Evolutionary conservation across 495 filamentous ascomycete species (phyloP), one percentile per base, ranked within the genome.

Genomic region (Penicillium canariense): DNA sequence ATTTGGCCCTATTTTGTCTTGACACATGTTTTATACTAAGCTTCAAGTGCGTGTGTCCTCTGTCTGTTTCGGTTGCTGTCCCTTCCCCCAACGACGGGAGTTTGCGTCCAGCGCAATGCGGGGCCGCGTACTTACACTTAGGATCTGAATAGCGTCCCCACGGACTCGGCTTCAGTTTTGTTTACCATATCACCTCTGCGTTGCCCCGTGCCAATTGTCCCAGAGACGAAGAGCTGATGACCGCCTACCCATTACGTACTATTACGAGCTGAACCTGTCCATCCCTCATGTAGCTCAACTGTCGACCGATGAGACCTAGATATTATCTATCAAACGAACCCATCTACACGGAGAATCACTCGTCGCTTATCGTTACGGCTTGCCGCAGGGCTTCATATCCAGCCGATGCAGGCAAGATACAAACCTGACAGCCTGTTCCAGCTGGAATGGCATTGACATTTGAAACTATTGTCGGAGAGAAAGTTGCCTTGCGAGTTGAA

Each of bases 401-500:
- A 1, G 77, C 84, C 31, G 92, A 97, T 62, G 91, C 90, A 23
- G 81, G 79, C 48, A 87, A 84, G 60, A 97, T 97, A 49, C 82
- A 84, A 25, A 84, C 87, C 54, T 99, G 94, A 93, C 83, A 90
- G 61, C 83, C 87, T 2, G 76, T 95, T 9, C 74, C 86, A 3
- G 72, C 81, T 25, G 85, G 89, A 14, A 83, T 85, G 50, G 70
- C 76, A 3, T 77, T 92, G 47, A 74, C 78, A 2, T 86, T 99
- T 57, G 87, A 90, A 54, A 90, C 87, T 1, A 83, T 81, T 1
- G 86, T 99, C 2, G 90, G 88, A 9, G 91, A 97, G 73, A 96
- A 95, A 71, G 81, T 87, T 15, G 72, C 93, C 42, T 72, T 97
- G 39, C 81, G 87, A 10, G 83, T 97, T 31, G 90, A 96, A 68